Percentiles rank a stretch among this genome's conserved stretches.
phyloP scores from a whole-genome alignment of 257 asterid species.

The Fraxinus anomala region DNA sequence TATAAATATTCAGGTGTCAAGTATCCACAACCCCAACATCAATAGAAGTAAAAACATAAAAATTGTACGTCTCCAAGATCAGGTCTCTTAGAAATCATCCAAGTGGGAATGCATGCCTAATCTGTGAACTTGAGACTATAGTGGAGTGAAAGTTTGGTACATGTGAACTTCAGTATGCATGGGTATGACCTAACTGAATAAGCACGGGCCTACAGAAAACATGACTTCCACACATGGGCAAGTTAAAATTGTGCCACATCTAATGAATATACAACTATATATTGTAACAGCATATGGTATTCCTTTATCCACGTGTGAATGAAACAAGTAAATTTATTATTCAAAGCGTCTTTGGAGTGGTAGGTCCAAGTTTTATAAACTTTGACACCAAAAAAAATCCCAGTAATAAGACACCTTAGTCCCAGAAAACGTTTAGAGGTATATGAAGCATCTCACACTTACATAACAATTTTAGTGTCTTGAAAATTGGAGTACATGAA shows the following conservation, averaged over 20 bases:
- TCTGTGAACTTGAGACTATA: not conserved
- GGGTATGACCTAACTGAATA: not conserved
- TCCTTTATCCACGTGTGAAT: not conserved
- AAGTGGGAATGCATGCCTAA: not conserved
- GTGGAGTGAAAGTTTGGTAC: not conserved
- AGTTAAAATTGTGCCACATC: not conserved
- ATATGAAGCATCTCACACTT: not conserved
- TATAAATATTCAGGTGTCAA: not conserved
- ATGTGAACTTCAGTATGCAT: not conserved
- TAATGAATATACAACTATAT: not conserved
- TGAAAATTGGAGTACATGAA: not conserved
- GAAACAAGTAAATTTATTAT: not conserved
- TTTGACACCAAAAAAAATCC: conserved; percentile 5
- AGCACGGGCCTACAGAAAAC: not conserved
- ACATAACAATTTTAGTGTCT: conserved; percentile 3
- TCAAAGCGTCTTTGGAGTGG: not conserved
- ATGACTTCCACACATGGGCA: not conserved
- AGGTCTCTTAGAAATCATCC: not conserved
- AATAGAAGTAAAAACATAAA: not conserved
- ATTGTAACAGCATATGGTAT: not conserved
- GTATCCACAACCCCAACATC: not conserved
- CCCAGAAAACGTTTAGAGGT: conserved; percentile 15
- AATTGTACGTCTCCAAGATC: not conserved
- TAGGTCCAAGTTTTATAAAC: not conserved
- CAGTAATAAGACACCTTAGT: conserved; percentile 8